Conservation (phyloP, 345 rosid genomes). For the Acer yangbiense region DNA sequence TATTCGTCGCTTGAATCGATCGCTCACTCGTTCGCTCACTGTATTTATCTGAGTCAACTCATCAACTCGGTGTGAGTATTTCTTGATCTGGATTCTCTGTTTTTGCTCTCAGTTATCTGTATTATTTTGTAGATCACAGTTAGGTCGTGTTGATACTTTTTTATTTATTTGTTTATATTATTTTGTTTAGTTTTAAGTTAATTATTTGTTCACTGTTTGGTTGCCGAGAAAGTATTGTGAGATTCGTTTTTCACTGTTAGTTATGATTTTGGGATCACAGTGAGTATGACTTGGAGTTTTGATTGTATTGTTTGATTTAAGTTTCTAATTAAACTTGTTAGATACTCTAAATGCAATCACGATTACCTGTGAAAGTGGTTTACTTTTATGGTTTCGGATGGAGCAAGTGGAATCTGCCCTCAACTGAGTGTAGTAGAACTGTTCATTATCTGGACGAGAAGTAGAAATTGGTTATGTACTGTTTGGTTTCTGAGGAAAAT, state of each 20-base stretch:
- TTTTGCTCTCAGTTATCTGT: neutral
- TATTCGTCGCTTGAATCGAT: neutral
- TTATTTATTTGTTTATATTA: neutral
- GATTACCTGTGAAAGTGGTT: neutral
- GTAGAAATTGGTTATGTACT: neutral
- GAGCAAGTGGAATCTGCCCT: neutral
- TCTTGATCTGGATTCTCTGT: neutral
- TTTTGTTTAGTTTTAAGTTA: neutral
- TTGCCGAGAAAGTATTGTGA: neutral
- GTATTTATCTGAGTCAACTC: constrained; percentile 14
- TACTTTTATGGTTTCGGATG: neutral
- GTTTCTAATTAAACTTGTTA: neutral
- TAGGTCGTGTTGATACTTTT: neutral
- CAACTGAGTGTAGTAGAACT: neutral
- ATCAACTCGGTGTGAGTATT: constrained; percentile 13
- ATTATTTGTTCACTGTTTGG: neutral
- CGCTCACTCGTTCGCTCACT: constrained; percentile 1
- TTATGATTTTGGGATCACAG: constrained; percentile 3
- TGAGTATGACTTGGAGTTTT: constrained; percentile 7
- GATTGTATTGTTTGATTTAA: neutral
- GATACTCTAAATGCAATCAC: neutral
- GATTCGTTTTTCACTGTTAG: neutral
- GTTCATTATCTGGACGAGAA: no score
- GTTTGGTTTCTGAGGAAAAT: neutral
- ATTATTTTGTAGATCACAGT: constrained; percentile 5